Conservation (phyloP, 163 green algal genomes). For the Chloromonas sp. region DNA sequence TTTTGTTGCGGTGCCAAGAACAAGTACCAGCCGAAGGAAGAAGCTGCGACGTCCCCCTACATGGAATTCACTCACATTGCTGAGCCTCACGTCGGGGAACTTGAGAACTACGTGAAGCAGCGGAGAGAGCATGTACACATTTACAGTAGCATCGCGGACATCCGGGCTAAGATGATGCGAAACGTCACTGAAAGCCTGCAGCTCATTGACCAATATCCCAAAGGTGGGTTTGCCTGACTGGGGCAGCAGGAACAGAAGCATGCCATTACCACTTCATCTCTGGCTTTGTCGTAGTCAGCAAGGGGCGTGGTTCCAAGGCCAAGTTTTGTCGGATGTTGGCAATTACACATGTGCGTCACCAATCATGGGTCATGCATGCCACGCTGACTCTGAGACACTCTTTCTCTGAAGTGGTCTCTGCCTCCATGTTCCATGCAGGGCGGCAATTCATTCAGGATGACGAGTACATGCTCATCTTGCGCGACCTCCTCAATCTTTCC, state of each 20-base stretch:
- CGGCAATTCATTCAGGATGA: slow-evolving; percentile 34
- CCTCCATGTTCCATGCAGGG: neutral
- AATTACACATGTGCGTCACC: too few species aligned
- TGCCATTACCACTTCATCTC: too few species aligned
- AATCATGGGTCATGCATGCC: too few species aligned
- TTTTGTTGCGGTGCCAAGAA: neutral
- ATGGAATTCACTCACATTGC: slow-evolving; percentile 20
- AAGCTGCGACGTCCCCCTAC: neutral
- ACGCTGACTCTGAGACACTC: too few species aligned
- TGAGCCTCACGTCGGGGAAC: slow-evolving; percentile 47
- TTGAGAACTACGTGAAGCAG: slow-evolving; percentile 50
- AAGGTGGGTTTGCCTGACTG: neutral
- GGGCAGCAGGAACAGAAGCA: too few species aligned
- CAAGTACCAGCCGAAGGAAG: neutral
- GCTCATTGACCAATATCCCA: slow-evolving; percentile 46
- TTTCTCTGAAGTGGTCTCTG: too few species aligned
- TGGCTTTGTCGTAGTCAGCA: too few species aligned
- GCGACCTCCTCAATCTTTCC: slow-evolving; percentile 54
- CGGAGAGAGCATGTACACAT: slow-evolving; percentile 42
- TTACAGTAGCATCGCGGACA: slow-evolving; percentile 33
- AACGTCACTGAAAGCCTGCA: slow-evolving; percentile 41
- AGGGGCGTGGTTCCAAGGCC: too few species aligned
- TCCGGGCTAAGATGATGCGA: slow-evolving; percentile 35
- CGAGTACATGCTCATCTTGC: slow-evolving; percentile 46
- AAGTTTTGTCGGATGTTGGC: too few species aligned